Evolutionary conservation across 768 basidiomycete species (phyloP).

Genomic region (Lyophyllum decastes): DNA sequence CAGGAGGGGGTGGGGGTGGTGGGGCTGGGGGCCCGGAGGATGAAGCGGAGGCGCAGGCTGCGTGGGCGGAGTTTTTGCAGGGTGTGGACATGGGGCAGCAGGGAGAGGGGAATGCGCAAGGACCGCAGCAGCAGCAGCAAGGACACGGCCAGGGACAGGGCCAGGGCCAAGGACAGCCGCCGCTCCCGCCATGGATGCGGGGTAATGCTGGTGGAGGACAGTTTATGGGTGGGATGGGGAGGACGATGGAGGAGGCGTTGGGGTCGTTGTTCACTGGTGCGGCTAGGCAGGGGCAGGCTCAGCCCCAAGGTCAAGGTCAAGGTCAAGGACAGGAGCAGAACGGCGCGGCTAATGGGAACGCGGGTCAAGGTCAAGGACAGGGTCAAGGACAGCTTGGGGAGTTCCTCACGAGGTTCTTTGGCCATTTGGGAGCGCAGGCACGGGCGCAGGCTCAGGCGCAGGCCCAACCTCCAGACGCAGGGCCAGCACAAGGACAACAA

Average conservation of each 20-base stretch:
- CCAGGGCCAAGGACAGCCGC: too few relatives aligned
- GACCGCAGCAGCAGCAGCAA: background rate
- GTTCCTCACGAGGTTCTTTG: conserved; percentile 7
- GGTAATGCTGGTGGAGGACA: conserved; percentile 11
- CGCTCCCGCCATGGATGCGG: background rate
- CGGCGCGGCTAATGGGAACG: background rate
- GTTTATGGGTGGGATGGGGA: conserved; percentile 21
- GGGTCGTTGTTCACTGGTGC: conserved; percentile 19
- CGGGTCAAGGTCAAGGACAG: background rate
- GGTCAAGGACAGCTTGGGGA: conserved; percentile 1
- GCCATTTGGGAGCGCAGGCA: background rate
- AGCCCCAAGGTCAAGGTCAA: background rate
- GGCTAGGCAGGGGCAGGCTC: background rate
- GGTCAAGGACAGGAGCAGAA: background rate
- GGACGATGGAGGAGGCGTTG: conserved; percentile 28
- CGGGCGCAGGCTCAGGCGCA: background rate
- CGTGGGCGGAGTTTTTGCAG: background rate
- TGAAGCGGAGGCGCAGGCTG: background rate
- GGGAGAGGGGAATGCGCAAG: background rate
- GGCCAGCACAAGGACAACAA: conserved; percentile 3
- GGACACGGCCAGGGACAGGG: too few relatives aligned
- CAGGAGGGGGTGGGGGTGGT: background rate
- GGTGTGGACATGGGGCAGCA: background rate
- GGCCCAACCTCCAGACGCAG: conserved; percentile 1
- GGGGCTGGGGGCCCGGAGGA: background rate